Evolutionary conservation across 371 early-diverging fungal genomes (phyloP), one percentile per base, ranked within the genome.

Genomic region (Fennellomyces sp.): DNA sequence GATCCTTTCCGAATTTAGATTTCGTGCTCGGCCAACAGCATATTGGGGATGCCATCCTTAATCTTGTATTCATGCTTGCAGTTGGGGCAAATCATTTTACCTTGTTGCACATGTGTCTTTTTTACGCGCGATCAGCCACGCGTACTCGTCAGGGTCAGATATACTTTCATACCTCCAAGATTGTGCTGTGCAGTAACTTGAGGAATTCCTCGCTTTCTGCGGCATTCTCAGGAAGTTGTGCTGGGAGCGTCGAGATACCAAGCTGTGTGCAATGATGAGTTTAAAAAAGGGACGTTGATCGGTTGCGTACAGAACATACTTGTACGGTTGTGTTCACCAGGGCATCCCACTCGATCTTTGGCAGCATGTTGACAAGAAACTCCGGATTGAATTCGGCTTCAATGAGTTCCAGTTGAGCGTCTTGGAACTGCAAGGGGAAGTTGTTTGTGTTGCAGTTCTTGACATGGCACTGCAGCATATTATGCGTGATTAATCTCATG

Each of bases 391-490:
- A 85, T 54, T 97, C 98, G 23, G 91, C 91, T 57, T 90, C 92
- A 61, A 87, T 78, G 57, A 84, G 70, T 70, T 95, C 95, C 10
- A 96, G 77, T 68, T 92, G 88, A 10, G 86, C 91, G 35, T 96
- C 89, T 66, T 90, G 82, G 66, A 98, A 84, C 36, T 81, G 82
- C 41, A 98, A 85, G 15, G 98, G 98, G 65, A 91, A 98, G 83
- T 91, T 93, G 70, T 89, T 87, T 47, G 83, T 80, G 45, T 81
- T 87, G 85, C 98, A 98, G 79, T 89, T 88, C 76, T 93, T 94
- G 71, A 91, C 97, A 73, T 95, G 96, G 90, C 98, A 98, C 81
- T 94, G 93, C 52, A 98, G 87, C 95, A 98, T 92, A 81, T 98
- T 98, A 85, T 98, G 98, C 31, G 97, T 96, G 49, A 98, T 86